Evolutionary conservation across 2,329 filamentous ascomycete species (phyloP).

Genomic region (Diaporthe sp.): DNA sequence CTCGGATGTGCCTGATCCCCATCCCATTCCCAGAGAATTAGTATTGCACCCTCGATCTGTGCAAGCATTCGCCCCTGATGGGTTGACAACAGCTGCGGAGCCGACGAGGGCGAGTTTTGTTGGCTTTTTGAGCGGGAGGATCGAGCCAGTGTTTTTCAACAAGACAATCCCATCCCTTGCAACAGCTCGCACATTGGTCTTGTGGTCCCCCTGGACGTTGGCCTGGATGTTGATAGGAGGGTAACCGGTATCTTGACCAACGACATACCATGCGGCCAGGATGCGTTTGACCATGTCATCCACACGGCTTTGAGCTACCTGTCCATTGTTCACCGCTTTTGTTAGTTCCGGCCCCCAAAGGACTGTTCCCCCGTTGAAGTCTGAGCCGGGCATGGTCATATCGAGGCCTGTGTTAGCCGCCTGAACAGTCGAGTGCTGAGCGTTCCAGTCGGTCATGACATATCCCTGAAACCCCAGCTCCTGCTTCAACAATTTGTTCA

Average conservation of each 20-base stretch:
- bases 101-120: slow-evolving; percentile 73
- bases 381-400: slow-evolving; percentile 84
- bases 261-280: slow-evolving; percentile 72
- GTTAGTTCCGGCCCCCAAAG: slow-evolving; percentile 70
- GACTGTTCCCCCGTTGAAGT: slow-evolving; percentile 66
- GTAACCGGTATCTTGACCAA: slow-evolving; percentile 64
- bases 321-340: slow-evolving; percentile 68
- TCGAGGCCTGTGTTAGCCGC: slow-evolving; percentile 79
- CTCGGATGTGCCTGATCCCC: slow-evolving; percentile 73
- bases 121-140: slow-evolving; percentile 70
- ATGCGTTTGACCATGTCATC: slow-evolving; percentile 78
- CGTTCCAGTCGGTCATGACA: slow-evolving; percentile 77
- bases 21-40: slow-evolving; percentile 77
- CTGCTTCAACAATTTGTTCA: slow-evolving; percentile 76
- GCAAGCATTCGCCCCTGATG: slow-evolving; percentile 74
- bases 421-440: slow-evolving; percentile 79
- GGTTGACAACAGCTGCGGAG: slow-evolving; percentile 72
- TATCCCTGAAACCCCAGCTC: slow-evolving; percentile 82
- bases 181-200: slow-evolving; percentile 71
- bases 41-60: slow-evolving; percentile 71
- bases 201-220: slow-evolving; percentile 72
- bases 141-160: slow-evolving; percentile 73
- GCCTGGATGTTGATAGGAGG: slow-evolving; percentile 68
- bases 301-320: slow-evolving; percentile 70
- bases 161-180: slow-evolving; percentile 72